Percentiles rank a stretch among this genome's conserved stretches.
These are phyloP conservation scores for Penicillium simplicissimum DNA, from an alignment of 495 filamentous ascomycete species.

Conservation along the genomic window DNA sequence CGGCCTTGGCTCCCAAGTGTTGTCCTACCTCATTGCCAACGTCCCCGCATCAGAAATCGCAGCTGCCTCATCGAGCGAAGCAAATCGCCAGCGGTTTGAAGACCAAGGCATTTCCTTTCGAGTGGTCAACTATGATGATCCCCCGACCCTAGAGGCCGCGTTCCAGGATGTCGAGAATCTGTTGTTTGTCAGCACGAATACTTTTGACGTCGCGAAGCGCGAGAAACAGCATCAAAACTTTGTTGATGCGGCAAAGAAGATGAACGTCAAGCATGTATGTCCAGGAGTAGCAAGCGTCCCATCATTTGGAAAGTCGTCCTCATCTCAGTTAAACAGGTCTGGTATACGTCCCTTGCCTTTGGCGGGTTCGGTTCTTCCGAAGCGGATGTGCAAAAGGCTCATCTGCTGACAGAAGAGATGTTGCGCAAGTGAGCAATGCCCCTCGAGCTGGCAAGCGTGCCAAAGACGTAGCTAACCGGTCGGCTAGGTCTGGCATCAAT, in stretches of 20 bases:
- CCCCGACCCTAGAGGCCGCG: constrained; percentile 34
- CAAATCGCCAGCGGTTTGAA: constrained; percentile 41
- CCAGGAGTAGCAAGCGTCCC: not conserved
- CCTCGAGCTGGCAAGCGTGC: not conserved
- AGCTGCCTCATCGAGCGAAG: constrained; percentile 43
- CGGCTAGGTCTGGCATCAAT: constrained; percentile 45
- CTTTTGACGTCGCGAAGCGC: constrained; percentile 47
- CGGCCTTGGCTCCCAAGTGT: constrained; percentile 44
- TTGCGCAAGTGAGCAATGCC: constrained; percentile 42
- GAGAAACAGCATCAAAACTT: constrained; percentile 46
- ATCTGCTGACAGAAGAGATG: constrained; percentile 51
- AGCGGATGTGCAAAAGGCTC: constrained; percentile 45
- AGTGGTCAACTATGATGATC: constrained; percentile 44
- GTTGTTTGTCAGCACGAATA: constrained; percentile 51
- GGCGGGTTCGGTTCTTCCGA: constrained; percentile 46
- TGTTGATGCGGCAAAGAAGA: constrained; percentile 49
- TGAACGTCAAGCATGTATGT: constrained; percentile 44
- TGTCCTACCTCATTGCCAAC: constrained; percentile 41
- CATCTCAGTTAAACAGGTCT: constrained; percentile 33
- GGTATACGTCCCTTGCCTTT: constrained; percentile 56
- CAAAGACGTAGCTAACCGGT: not conserved
- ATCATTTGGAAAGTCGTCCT: not conserved
- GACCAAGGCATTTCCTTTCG: constrained; percentile 46
- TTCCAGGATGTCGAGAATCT: constrained; percentile 53
- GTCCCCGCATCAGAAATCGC: constrained; percentile 38